These are phyloP conservation scores for Castanospermum australe DNA, from an alignment of 306 rosid genomes.

Conservation along the genomic window DNA sequence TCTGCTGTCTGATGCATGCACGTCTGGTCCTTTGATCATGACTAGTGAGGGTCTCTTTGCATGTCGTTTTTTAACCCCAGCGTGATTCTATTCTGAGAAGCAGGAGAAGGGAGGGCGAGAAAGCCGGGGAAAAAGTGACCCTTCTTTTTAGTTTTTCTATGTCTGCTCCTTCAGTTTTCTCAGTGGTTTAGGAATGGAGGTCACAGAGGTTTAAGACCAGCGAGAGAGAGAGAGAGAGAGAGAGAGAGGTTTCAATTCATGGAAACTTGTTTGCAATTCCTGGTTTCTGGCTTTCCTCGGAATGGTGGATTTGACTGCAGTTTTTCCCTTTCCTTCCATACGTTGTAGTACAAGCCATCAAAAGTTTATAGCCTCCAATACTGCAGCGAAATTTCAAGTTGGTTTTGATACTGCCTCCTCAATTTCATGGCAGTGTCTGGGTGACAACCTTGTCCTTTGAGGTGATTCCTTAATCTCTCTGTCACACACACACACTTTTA, in stretches of 20 bases:
- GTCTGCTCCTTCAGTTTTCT: not conserved
- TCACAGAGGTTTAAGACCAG: slow-evolving; percentile 30
- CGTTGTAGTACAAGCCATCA: not conserved
- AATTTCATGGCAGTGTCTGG: slow-evolving; percentile 18
- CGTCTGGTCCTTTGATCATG: slow-evolving; percentile 67
- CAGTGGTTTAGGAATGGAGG: slow-evolving; percentile 31
- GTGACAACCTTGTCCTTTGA: slow-evolving; percentile 18
- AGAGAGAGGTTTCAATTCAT: not conserved
- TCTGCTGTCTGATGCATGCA: slow-evolving; percentile 54
- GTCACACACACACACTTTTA: not conserved
- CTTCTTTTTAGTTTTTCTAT: not conserved
- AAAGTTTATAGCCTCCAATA: slow-evolving; percentile 1
- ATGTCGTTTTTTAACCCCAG: slow-evolving; percentile 48
- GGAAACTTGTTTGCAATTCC: slow-evolving; percentile 32
- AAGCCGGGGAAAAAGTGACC: slow-evolving; percentile 52
- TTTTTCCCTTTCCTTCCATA: slow-evolving; percentile 7
- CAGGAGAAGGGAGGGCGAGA: slow-evolving; percentile 35
- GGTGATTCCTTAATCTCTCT: slow-evolving; percentile 23
- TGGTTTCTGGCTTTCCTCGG: slow-evolving; percentile 30
- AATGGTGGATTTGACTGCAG: slow-evolving; percentile 23
- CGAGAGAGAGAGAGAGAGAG: not conserved
- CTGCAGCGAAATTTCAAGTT: not conserved
- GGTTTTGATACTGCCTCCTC: not conserved
- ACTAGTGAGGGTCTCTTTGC: slow-evolving; percentile 50
- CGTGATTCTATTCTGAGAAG: slow-evolving; percentile 42